Conservation (phyloP, 495 filamentous ascomycete species). For the Aspergillus saccharolyticus region DNA sequence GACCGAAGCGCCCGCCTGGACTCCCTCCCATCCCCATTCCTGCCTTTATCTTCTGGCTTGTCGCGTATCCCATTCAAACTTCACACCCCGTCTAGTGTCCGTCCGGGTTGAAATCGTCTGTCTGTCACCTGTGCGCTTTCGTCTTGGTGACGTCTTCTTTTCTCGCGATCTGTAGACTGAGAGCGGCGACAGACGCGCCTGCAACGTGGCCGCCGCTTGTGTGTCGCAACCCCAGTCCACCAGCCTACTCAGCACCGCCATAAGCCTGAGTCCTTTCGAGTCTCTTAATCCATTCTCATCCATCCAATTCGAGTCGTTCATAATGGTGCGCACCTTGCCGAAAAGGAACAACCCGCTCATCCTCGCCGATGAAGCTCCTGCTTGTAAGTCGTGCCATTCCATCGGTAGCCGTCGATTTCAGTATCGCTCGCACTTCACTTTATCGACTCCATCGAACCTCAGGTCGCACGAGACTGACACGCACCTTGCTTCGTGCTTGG, state of each 20-base stretch:
- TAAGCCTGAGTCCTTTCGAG: slow-evolving; percentile 4
- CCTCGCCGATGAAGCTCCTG: slow-evolving; percentile 62
- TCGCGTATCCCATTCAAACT: background rate
- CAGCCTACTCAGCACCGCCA: slow-evolving; percentile 10
- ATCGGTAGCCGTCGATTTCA: slow-evolving; percentile 15
- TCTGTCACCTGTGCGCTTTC: slow-evolving; percentile 11
- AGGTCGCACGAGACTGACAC: slow-evolving; percentile 27
- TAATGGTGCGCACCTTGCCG: slow-evolving; percentile 66
- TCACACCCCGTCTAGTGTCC: background rate
- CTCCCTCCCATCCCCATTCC: background rate
- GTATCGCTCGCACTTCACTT: slow-evolving; percentile 12
- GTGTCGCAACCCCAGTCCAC: slow-evolving; percentile 26
- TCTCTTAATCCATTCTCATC: slow-evolving; percentile 3
- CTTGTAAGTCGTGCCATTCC: slow-evolving; percentile 43
- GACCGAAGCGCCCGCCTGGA: background rate
- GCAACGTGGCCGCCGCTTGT: slow-evolving; percentile 44
- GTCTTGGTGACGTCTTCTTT: slow-evolving; percentile 21
- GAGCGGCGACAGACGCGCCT: slow-evolving; percentile 36
- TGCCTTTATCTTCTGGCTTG: background rate
- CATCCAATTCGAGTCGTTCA: slow-evolving; percentile 11
- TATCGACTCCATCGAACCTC: background rate
- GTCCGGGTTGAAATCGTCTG: background rate
- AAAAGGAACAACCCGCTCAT: slow-evolving; percentile 72
- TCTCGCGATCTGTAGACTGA: slow-evolving; percentile 9
- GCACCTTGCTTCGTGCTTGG: background rate